Conservation (phyloP, 73 alveolate species). For the Effrenium voratum region DNA sequence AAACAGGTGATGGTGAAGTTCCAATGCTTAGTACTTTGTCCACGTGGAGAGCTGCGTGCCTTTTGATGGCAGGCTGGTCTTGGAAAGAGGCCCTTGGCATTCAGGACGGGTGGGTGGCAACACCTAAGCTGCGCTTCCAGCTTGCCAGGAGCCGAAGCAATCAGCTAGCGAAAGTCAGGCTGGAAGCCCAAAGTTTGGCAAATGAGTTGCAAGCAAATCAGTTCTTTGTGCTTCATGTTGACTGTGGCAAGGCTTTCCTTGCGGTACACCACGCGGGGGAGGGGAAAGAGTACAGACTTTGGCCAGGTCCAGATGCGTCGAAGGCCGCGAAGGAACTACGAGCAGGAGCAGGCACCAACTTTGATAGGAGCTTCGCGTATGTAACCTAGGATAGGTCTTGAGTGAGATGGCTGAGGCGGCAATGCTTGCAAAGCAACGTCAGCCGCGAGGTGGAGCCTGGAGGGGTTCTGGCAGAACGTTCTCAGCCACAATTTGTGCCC, state of each 20-base stretch:
- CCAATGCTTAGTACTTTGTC: no score
- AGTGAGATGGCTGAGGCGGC: constrained; percentile 17
- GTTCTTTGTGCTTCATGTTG: not conserved
- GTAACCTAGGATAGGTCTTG: not conserved
- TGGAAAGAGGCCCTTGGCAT: constrained; percentile 63
- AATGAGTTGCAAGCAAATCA: not conserved
- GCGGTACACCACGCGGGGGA: not conserved
- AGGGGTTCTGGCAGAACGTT: not conserved
- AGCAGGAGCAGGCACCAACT: constrained; percentile 32
- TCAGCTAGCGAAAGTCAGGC: not conserved
- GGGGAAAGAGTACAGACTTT: not conserved
- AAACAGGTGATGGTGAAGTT: no score
- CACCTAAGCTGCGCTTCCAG: not conserved
- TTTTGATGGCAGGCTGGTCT: constrained; percentile 44
- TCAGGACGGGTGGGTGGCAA: not conserved
- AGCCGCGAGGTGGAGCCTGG: not conserved
- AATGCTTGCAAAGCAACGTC: constrained; percentile 29
- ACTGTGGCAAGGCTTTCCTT: not conserved
- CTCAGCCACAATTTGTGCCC: not conserved
- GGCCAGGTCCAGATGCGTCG: constrained; percentile 53
- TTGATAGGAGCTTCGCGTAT: not conserved
- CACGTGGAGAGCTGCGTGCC: no score
- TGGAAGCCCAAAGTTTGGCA: not conserved
- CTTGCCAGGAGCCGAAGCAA: not conserved
- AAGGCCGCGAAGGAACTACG: constrained; percentile 62